Conservation (phyloP, 2,329 filamentous ascomycete species). For the Plectosphaerella sp. region DNA sequence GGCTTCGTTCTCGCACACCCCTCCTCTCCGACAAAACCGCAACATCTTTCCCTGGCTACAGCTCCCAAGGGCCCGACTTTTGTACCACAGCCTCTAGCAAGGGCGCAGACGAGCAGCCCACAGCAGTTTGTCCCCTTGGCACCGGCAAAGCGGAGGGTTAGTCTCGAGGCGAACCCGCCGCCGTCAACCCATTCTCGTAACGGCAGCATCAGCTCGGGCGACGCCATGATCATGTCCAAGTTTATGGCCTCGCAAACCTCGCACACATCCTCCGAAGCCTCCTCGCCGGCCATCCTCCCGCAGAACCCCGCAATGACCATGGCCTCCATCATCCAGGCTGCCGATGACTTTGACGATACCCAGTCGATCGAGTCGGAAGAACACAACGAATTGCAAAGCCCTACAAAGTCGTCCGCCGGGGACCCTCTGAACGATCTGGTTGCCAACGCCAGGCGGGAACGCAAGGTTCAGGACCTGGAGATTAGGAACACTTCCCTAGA, state of each 20-base stretch:
- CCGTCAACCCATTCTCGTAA: constrained; percentile 33
- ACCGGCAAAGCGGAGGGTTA: constrained; percentile 34
- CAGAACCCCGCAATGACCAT: constrained; percentile 37
- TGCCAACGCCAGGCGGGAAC: constrained; percentile 82
- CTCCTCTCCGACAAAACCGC: constrained; percentile 45
- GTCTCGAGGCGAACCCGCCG: constrained; percentile 33
- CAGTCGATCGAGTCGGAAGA: constrained; percentile 21
- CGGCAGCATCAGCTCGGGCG: constrained; percentile 31
- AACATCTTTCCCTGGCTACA: constrained; percentile 7
- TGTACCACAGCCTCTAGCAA: constrained; percentile 14
- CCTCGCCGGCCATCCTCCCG: constrained; percentile 30
- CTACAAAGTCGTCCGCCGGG: constrained; percentile 51
- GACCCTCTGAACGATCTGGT: constrained; percentile 72
- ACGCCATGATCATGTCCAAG: constrained; percentile 29
- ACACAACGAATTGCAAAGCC: constrained; percentile 42
- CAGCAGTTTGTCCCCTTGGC: constrained; percentile 20
- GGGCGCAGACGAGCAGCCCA: constrained; percentile 15
- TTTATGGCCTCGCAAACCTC: constrained; percentile 25
- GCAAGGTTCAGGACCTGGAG: constrained; percentile 93
- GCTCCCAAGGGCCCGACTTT: constrained; percentile 3
- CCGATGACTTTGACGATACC: constrained; percentile 42
- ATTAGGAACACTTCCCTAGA: constrained; percentile 94
- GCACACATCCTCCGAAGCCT: constrained; percentile 25
- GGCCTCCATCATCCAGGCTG: constrained; percentile 51
- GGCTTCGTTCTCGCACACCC: constrained; percentile 31